Base-by-base conservation (phyloP, 2,329 filamentous ascomycete species). In the Knufia fluminis region DNA sequence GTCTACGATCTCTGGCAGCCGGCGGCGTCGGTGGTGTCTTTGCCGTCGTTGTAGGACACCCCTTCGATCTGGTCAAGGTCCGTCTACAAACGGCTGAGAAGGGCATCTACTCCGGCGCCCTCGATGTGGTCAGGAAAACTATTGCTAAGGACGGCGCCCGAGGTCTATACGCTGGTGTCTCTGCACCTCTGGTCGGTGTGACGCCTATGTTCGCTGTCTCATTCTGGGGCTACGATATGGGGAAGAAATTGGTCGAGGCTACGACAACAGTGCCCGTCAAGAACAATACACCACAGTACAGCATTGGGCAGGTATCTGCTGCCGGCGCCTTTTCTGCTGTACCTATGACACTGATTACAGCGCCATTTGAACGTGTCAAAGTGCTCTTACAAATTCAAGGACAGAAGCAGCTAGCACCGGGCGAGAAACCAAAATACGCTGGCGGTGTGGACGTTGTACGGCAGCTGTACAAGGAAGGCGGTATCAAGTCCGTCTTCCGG, bases 271-370 rank as follows among this genome's bases (percentile, higher is more conserved):
- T 83, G 51, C 66, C 68, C n/a, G 60, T 80, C 50, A 73, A 82
- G 57, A 80, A 87, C 67, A 73, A 67, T 57, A 69, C 66, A 14
- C 67, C 78, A 46, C 79, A 83, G 59, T 87, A 86, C 71, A 81
- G 82, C 52, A 89, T 96, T 63, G 85, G 75, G 38, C 92, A 98
- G 68, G 82, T 94, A 69, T 92, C 87, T 28, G 79, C 87, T 31
- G 92, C 92, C 12, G 92, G 92, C 56, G 96, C 96, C 80, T 94
- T 98, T 79, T 94, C 87, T 64, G 92, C 92, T 53, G 85, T 98
- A 52, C 92, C 92, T 62, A 94, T 94, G 88, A 98, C 92, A 3
- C 71, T 87, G 68, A 96, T 98, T 72, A 97, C 92, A n/a, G 92
- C 92, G 3, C 92, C 92, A 53, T 97, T 98, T 66, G 92, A 98